phyloP scores from a whole-genome alignment of 805 yeast genomes.

The Wickerhamiella shivajii region DNA sequence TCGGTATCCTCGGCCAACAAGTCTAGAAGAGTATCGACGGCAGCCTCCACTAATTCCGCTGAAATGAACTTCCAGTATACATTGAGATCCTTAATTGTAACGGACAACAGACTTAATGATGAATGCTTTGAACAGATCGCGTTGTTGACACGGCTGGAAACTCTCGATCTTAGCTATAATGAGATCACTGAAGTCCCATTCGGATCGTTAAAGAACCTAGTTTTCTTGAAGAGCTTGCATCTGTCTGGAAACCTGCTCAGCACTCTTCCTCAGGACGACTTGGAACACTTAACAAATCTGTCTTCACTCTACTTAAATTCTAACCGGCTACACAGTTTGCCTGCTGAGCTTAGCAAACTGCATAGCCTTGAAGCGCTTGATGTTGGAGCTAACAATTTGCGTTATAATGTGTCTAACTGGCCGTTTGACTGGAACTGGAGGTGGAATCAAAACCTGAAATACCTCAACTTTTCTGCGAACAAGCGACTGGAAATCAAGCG shows the following conservation, averaged over 20 bases:
- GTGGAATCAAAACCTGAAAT: constrained; percentile 57
- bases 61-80: neutral
- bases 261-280: constrained; percentile 73
- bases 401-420: constrained; percentile 85
- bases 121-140: constrained; percentile 58
- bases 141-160: constrained; percentile 39
- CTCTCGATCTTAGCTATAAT: constrained; percentile 70
- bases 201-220: constrained; percentile 48
- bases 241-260: constrained; percentile 73
- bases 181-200: constrained; percentile 67
- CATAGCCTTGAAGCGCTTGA: constrained; percentile 55
- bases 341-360: constrained; percentile 72
- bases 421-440: constrained; percentile 99
- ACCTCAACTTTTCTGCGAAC: constrained; percentile 84
- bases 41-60: neutral
- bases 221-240: constrained; percentile 46
- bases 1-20: no score
- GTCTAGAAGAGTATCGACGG: neutral
- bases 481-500: constrained; percentile 67
- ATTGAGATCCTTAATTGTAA: constrained; percentile 35
- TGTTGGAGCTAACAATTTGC: constrained; percentile 78
- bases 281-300: constrained; percentile 45
- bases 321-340: constrained; percentile 72
- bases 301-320: constrained; percentile 58
- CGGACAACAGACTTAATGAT: constrained; percentile 76